Base-by-base conservation (phyloP, 768 basidiomycete species). In the Calocera cornea region DNA sequence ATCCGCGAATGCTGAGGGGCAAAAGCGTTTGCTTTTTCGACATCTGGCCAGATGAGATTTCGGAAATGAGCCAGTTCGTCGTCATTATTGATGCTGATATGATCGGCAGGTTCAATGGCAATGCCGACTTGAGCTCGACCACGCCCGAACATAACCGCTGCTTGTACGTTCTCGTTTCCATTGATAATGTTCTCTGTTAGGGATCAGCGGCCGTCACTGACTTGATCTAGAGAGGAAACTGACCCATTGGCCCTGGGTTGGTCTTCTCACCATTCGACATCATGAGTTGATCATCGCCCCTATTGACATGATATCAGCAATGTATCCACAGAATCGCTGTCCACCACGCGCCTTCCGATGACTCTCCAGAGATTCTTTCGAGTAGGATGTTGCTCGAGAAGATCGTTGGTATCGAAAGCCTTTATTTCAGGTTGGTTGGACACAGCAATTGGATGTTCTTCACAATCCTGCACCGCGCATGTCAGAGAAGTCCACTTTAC, bases 261-360 rank as follows among this genome's bases (percentile, higher is more conserved):
- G 69, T 27, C 71, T 60, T 70, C 47, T 70, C 69, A 11, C 69
- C 69, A 66, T 77, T 80, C 34, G 71, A 74, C 47, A 79, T 74
- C 72, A 79, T 78, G 49, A 83, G 78, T 70, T 82, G 80, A 66
- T 83, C 82, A 67, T 82, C 82, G 10, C 71, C 73, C 14, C 83
- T 47, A 47, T 3, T 47, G n/a, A 38, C 14, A 5, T 19, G 19
- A 19, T 47, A 7, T 47, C 44, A 47, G 44, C 19, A 7, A 47
- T 24, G 19, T 47, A n/a, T 47, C 3, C 5, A 19, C 8, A 47
- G 19, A 47, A 24, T 19, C 8, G 44, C 19, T 7, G 7, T 3
- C 44, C 3, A 47, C 19, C 44, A 47, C 24, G 7, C 36, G 19
- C 16, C 83, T 74, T 1, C 82, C 81, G 54, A 73, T 76, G 0